These are phyloP conservation scores for Geotrichum fermentans DNA, from an alignment of 1,139 yeast species.

Conservation along the genomic window DNA sequence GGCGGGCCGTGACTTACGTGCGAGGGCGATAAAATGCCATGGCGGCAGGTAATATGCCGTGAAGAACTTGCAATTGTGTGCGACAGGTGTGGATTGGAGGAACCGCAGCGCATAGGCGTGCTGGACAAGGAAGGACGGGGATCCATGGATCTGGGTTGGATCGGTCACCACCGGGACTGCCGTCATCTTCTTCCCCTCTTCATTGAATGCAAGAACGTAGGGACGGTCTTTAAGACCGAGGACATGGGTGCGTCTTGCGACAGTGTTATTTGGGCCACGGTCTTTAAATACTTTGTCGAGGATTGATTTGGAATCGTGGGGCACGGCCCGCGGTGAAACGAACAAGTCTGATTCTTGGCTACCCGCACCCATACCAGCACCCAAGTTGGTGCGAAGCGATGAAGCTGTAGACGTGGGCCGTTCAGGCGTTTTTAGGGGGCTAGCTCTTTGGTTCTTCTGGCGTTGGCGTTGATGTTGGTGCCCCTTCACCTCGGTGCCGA, in stretches of 20 bases:
- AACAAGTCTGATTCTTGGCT: no score
- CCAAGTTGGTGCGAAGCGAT: no score
- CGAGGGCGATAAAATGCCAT: constrained; percentile 42
- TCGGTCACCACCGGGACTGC: constrained; percentile 21
- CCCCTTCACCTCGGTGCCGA: no score
- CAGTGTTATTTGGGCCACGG: constrained; percentile 3
- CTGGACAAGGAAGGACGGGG: constrained; percentile 25
- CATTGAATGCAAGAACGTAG: not conserved
- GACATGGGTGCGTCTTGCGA: not conserved
- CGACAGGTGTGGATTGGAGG: constrained; percentile 21
- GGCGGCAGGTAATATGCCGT: constrained; percentile 43
- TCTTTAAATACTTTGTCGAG: constrained; percentile 19
- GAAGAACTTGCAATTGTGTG: constrained; percentile 22
- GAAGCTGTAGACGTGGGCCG: no score
- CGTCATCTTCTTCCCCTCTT: constrained; percentile 5
- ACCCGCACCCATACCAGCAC: no score
- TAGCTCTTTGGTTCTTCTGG: no score
- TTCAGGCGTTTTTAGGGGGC: no score
- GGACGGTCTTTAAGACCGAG: constrained; percentile 6
- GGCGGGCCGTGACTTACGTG: constrained; percentile 52
- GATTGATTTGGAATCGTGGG: not conserved
- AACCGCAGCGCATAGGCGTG: constrained; percentile 23
- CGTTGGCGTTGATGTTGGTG: not conserved
- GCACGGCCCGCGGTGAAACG: no score
- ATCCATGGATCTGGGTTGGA: constrained; percentile 29